Evolutionary conservation across 352 stramenopile species (phyloP), one percentile per base, ranked within the genome.

Genomic region (Pythium apleroticum): DNA sequence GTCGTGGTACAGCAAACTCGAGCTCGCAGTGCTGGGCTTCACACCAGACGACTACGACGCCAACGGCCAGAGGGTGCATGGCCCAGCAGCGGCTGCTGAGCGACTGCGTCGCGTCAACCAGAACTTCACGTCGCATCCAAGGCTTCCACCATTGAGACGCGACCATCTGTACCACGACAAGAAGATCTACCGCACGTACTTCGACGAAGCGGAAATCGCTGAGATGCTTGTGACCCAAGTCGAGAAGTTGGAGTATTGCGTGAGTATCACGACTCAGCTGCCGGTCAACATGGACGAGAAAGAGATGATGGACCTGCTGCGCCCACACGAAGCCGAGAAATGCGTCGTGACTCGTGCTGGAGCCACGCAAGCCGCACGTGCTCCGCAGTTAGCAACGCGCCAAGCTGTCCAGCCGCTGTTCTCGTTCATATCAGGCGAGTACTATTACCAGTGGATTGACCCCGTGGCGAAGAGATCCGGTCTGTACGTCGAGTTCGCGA

Each of bases 61-160:
- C 8, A 11, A 39, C 33, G 33, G 33, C 12, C 33, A 39, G 4
- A 11, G 33, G 11, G 12, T 39, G 2, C 8, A 39, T 17, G 33
- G 33, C 33, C 33, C 33, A 4, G 33, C 33, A 15, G 33, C 33
- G 11, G 33, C 33, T 10, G 33, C 33, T 15, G 33, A 39, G 33
- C 33, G 33, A 17, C 33, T 39, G 7, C 33, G 2, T 39, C 49
- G 4, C 37, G 35, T 20, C 12, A 50, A 10, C 39, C 7, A 17
- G 35, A 50, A 25, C 25, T 8, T 37, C 22, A 17, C 20, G 20
- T 35, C 52, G 52, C 31, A 35, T 22, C 53, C 53, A 11, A 28
- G 52, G 49, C 37, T 52, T n/a, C 53, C 53, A 35, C 53, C 53
- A 3, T 27, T 60, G n/a, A 27, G 19, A 37, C 30, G 52, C n/a